A percentile compares a stretch with the other conserved stretches of the same genome.
Conservation (phyloP, 345 rosid species). For the Clarkia xantiana region DNA sequence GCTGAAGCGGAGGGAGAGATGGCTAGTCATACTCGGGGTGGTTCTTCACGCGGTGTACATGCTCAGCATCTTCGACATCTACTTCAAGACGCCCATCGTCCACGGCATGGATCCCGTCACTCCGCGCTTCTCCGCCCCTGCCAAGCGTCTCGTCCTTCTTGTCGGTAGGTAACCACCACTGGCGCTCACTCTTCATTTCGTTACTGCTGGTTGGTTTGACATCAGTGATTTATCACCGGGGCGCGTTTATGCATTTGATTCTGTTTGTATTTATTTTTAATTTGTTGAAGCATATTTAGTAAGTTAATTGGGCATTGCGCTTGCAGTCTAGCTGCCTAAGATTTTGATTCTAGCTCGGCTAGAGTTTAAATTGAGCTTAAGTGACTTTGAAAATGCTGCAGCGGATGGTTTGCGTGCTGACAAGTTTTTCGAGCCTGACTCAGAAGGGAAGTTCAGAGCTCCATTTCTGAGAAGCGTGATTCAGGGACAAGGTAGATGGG, state of each 20-base stretch:
- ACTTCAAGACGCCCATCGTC: constrained; percentile 93
- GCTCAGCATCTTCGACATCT: constrained; percentile 93
- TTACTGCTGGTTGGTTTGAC: background rate
- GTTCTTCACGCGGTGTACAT: constrained; percentile 81
- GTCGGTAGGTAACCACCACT: constrained; percentile 34
- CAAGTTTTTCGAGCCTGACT: constrained; percentile 88
- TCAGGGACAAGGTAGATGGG: constrained; percentile 77
- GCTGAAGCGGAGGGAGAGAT: constrained; percentile 56
- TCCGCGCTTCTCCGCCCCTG: constrained; percentile 68
- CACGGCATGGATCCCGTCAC: constrained; percentile 83
- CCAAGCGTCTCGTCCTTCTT: constrained; percentile 80
- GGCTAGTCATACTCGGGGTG: constrained; percentile 70
- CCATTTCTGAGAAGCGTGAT: constrained; percentile 78
- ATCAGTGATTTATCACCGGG: background rate
- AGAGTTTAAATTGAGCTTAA: no score
- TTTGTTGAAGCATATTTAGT: no score
- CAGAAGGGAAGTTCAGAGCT: constrained; percentile 55
- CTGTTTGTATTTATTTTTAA: no score
- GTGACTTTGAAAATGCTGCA: constrained; percentile 11
- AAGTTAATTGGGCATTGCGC: background rate
- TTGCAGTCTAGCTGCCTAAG: background rate
- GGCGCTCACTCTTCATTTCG: background rate
- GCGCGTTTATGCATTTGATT: no score
- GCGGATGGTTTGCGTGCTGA: constrained; percentile 98
- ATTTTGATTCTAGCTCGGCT: no score